Percentiles rank a stretch among this genome's conserved stretches.
phyloP scores from a whole-genome alignment of 306 rosid species.

The Aeschynomene evenia region DNA sequence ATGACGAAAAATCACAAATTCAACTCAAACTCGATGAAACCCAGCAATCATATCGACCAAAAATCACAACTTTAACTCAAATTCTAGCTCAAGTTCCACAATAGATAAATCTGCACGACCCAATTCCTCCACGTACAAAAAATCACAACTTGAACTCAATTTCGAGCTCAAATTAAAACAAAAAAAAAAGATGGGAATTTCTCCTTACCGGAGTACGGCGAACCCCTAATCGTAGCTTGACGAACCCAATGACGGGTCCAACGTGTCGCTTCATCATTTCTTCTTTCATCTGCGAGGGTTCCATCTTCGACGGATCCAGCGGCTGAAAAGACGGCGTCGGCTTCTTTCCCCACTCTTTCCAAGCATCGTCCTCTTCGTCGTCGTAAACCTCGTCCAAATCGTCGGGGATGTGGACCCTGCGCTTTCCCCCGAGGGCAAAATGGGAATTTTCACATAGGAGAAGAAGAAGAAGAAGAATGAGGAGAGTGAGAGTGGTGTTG shows the following conservation, averaged over 20 bases:
- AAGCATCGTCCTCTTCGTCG: conserved; percentile 84
- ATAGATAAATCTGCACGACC: not conserved
- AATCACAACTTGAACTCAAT: conserved; percentile 16
- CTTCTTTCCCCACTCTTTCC: conserved; percentile 91
- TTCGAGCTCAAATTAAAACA: not conserved
- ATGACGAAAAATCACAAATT: not conserved
- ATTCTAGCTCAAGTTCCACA: too few relatives aligned
- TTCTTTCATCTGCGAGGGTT: conserved; percentile 68
- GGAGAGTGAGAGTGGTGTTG: conserved; percentile 16
- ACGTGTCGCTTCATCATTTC: conserved; percentile 68
- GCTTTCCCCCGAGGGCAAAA: conserved; percentile 49
- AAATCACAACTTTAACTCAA: not conserved
- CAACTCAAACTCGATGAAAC: not conserved
- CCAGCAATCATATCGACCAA: not conserved
- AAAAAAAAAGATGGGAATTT: not conserved
- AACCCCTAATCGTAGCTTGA: conserved; percentile 73
- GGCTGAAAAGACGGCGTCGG: conserved; percentile 48
- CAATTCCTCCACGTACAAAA: not conserved
- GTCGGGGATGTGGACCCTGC: conserved; percentile 72
- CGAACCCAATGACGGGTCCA: conserved; percentile 77
- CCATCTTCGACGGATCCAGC: conserved; percentile 59
- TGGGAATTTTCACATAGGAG: conserved; percentile 21
- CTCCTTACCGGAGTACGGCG: conserved; percentile 56
- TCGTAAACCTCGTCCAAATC: conserved; percentile 83
- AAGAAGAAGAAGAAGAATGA: conserved; percentile 37